Evolutionary conservation across 768 basidiomycete genomes (phyloP), one percentile per base, ranked within the genome.

Genomic region (Phanerochaete carnosa): DNA sequence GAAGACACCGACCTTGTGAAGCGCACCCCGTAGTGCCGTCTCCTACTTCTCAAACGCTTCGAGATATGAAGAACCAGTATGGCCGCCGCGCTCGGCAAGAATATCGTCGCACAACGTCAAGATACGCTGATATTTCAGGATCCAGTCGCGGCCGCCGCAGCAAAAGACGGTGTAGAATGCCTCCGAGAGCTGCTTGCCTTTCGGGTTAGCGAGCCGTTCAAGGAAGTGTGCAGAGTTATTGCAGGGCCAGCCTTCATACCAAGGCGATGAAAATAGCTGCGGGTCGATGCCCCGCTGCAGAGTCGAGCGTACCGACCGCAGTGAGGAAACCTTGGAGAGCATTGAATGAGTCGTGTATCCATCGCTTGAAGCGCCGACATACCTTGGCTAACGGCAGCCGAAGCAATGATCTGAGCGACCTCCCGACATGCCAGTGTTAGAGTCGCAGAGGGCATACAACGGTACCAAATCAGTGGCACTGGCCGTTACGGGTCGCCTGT

Each of bases 61-160:
- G 64, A 81, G 79, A 65, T 81, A 76, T 26, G 76, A 72, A 19
- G 70, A 64, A 22, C 74, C 73, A 5, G 79, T 79, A 62, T 83
- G 77, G 1, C 79, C 80, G 0, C 80, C 80, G 8, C 63, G 64
- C 49, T 65, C 68, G 25, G 65, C 68, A 26, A 78, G 70, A 12
- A 72, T 55, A 23, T 66, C 65, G 64, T 82, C 80, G 59, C 76
- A 69, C 13, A 79, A 65, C 23, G 29, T 74, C 0, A 80, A 80
- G 25, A 83, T 75, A 9, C 75, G 73, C 64, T 81, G 80, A 67
- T 73, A 83, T 1, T 80, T 80, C 30, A 69, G 62, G n/a, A 73
- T 75, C 80, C 81, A 83, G 63, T 83, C 81, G 46, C 70, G 71
- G 66, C 82, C 79, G 4, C 81, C 81, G 62, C 79, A 80, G 1